phyloP scores from a whole-genome alignment of 768 basidiomycete genomes.

The Erythrobasidium yunnanense region DNA sequence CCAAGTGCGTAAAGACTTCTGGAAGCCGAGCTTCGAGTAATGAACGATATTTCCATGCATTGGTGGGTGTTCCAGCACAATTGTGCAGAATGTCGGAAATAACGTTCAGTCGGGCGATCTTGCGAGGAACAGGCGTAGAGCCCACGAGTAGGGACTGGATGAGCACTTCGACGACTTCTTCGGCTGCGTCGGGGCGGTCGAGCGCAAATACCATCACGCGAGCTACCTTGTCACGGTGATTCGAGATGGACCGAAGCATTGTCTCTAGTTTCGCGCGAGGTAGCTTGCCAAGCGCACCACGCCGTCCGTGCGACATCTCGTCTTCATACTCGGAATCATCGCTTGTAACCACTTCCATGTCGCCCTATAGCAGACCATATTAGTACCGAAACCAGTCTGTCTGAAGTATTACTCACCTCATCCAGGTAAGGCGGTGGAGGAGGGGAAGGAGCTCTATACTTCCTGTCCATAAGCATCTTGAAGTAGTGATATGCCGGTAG shows the following conservation, averaged over 20 bases:
- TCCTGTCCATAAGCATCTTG: slow-evolving; percentile 40
- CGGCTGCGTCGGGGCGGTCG: slow-evolving; percentile 89
- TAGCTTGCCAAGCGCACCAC: slow-evolving; percentile 63
- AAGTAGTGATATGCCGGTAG: slow-evolving; percentile 45
- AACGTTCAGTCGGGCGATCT: slow-evolving; percentile 84
- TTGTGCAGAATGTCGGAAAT: slow-evolving; percentile 98
- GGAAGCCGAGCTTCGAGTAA: slow-evolving; percentile 84
- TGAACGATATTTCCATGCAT: slow-evolving; percentile 93
- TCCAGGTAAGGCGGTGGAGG: slow-evolving; percentile 41
- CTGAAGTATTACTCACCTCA: slow-evolving; percentile 37
- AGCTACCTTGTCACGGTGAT: slow-evolving; percentile 78
- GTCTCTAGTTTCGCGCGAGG: slow-evolving; percentile 77
- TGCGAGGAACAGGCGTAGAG: slow-evolving; percentile 91
- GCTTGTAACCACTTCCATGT: slow-evolving; percentile 40
- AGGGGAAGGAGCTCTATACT: slow-evolving; percentile 43
- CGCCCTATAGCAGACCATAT: slow-evolving; percentile 36
- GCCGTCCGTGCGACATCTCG: slow-evolving; percentile 46
- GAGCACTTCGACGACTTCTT: slow-evolving; percentile 82
- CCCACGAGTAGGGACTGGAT: slow-evolving; percentile 77
- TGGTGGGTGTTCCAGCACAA: slow-evolving; percentile 74
- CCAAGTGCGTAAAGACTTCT: slow-evolving; percentile 91
- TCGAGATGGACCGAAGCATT: slow-evolving; percentile 75
- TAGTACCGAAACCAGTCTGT: neutral
- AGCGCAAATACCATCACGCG: slow-evolving; percentile 95
- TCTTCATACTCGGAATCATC: slow-evolving; percentile 82